Conservation (phyloP, 371 early-diverging fungal species). For the Circinella minor region DNA sequence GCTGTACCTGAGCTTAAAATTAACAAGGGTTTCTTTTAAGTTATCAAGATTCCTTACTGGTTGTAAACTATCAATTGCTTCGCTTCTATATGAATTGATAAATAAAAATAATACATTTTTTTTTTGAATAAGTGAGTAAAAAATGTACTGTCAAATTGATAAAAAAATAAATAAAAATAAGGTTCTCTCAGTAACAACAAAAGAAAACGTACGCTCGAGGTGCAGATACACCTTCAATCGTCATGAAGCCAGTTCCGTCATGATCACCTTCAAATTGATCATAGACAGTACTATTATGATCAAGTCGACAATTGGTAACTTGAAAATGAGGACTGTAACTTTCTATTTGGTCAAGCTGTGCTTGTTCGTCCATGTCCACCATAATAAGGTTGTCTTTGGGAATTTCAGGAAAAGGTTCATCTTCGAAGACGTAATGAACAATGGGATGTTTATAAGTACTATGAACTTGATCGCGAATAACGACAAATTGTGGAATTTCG, state of each 20-base stretch:
- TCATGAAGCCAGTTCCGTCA: constrained; percentile 27
- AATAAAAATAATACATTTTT: constrained; percentile 4
- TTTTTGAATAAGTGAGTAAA: background rate
- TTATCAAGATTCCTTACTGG: constrained; percentile 36
- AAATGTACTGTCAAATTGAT: background rate
- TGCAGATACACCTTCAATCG: constrained; percentile 49
- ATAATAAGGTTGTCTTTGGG: constrained; percentile 55
- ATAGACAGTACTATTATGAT: constrained; percentile 36
- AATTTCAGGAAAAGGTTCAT: constrained; percentile 53
- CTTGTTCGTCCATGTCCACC: constrained; percentile 48
- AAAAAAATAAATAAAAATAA: background rate
- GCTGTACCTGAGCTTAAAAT: constrained; percentile 35
- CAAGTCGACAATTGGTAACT: constrained; percentile 50
- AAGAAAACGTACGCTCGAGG: constrained; percentile 31
- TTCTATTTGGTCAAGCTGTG: constrained; percentile 34
- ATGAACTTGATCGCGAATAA: constrained; percentile 53
- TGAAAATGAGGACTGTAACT: constrained; percentile 60
- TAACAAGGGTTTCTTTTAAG: constrained; percentile 36
- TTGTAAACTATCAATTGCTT: constrained; percentile 37
- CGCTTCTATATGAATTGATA: constrained; percentile 21
- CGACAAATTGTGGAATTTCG: constrained; percentile 57
- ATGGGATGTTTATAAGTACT: constrained; percentile 57
- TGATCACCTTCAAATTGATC: constrained; percentile 42
- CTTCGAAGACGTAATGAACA: constrained; percentile 62
- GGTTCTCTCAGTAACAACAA: background rate